Percentiles rank a stretch among this genome's conserved stretches.
phyloP scores from a whole-genome alignment of 192 early-diverging fungal genomes.

The Chytriomyces confervae region DNA sequence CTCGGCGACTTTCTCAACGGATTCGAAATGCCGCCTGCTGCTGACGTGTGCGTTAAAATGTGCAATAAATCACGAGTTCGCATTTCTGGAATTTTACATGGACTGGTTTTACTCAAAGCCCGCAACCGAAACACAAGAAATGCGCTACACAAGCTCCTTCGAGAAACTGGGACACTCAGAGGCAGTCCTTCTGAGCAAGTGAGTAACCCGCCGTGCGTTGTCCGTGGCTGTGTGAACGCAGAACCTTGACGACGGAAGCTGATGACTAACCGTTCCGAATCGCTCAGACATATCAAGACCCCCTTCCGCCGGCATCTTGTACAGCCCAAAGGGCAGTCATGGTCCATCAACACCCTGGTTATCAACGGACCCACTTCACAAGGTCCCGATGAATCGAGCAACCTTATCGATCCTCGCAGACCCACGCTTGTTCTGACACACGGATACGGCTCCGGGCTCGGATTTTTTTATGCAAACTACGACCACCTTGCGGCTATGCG shows the following conservation, averaged over 20 bases:
- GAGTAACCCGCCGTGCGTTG: not conserved
- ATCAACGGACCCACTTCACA: constrained; percentile 13
- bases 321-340: constrained; percentile 5
- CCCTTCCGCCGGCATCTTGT: constrained; percentile 31
- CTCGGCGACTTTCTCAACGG: no score
- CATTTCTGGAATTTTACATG: no score
- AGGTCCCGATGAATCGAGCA: not conserved
- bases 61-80: no score
- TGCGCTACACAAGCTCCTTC: constrained; percentile 1
- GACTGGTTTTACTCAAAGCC: no score
- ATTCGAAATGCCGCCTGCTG: no score
- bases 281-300: constrained; percentile 30
- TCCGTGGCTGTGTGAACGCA: not conserved
- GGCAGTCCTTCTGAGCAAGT: constrained; percentile 12
- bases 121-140: not conserved
- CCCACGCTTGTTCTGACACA: constrained; percentile 69
- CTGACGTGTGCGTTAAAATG: no score
- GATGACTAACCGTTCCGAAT: not conserved
- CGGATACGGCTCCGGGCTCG: constrained; percentile 81
- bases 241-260: not conserved
- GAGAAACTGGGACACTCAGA: constrained; percentile 25
- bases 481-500: constrained; percentile 18
- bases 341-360: constrained; percentile 37
- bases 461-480: constrained; percentile 72
- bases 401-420: constrained; percentile 21